These are phyloP conservation scores for Cutaneotrichosporon cutaneum DNA, from an alignment of 1,284 basidiomycete species.

Conservation along the genomic window DNA sequence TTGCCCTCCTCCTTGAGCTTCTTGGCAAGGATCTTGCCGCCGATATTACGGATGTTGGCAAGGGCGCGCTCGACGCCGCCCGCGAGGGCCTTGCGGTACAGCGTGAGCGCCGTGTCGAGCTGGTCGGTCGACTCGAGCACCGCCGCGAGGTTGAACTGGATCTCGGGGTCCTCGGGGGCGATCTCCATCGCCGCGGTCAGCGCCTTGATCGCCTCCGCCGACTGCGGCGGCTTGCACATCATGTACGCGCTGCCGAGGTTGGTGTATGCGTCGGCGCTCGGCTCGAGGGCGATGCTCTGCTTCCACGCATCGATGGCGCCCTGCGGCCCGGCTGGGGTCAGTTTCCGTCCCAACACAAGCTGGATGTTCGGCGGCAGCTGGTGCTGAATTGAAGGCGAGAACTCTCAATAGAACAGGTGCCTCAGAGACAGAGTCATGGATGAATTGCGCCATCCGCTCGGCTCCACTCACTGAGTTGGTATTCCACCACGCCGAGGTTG, in stretches of 20 bases:
- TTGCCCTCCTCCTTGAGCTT: constrained; percentile 20
- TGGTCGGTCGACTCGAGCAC: constrained; percentile 51
- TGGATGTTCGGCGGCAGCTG: too few relatives aligned
- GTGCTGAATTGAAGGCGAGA: too few relatives aligned
- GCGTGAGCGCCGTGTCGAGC: constrained; percentile 45
- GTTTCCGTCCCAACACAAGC: too few relatives aligned
- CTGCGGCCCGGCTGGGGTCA: constrained; percentile 52
- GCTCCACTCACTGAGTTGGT: constrained; percentile 42
- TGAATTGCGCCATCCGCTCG: too few relatives aligned
- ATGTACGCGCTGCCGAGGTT: constrained; percentile 94
- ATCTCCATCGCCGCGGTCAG: constrained; percentile 81
- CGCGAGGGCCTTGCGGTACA: constrained; percentile 49
- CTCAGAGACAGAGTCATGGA: too few relatives aligned
- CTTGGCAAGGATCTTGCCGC: constrained; percentile 45
- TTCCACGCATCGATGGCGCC: constrained; percentile 84
- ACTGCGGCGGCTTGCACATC: constrained; percentile 75
- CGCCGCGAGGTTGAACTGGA: constrained; percentile 83
- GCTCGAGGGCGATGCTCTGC: constrained; percentile 76
- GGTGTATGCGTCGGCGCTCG: constrained; percentile 87
- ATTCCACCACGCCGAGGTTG: constrained; percentile 53
- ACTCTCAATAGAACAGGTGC: too few relatives aligned
- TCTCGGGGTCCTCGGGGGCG: constrained; percentile 88
- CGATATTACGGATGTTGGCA: constrained; percentile 50
- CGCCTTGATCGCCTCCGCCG: constrained; percentile 86
- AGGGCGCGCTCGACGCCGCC: constrained; percentile 50